Evolutionary conservation across 2,329 filamentous ascomycete genomes (phyloP).

Genomic region (Colletotrichum sp.): DNA sequence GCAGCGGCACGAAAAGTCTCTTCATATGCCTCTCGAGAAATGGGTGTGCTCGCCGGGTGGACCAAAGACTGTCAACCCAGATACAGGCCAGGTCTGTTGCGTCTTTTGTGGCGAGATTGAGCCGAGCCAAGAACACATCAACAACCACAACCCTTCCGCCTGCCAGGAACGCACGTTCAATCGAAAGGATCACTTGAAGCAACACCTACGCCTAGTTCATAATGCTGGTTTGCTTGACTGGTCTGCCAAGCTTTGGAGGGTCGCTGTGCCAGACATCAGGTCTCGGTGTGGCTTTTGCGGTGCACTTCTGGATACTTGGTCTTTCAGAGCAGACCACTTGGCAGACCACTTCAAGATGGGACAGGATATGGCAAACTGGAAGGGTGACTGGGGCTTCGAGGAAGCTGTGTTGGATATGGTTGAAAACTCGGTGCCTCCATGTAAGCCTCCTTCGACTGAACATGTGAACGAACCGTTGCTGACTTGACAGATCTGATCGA

Average conservation of each 20-base stretch:
- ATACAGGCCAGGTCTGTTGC: slow-evolving; percentile 27
- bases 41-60: slow-evolving; percentile 43
- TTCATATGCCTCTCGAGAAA: slow-evolving; percentile 48
- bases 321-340: slow-evolving; percentile 37
- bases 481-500: not conserved
- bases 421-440: slow-evolving; percentile 42
- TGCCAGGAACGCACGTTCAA: slow-evolving; percentile 54
- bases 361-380: slow-evolving; percentile 42
- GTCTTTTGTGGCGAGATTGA: slow-evolving; percentile 40
- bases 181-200: slow-evolving; percentile 49
- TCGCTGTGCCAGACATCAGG: slow-evolving; percentile 1
- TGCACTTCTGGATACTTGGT: slow-evolving; percentile 36
- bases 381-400: slow-evolving; percentile 44
- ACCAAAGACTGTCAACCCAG: slow-evolving; percentile 37
- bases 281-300: slow-evolving; percentile 43
- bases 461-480: not conserved
- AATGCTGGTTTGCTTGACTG: not conserved
- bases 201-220: slow-evolving; percentile 35
- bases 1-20: slow-evolving; percentile 55
- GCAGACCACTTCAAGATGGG: slow-evolving; percentile 43
- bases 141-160: slow-evolving; percentile 41
- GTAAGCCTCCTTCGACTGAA: not conserved
- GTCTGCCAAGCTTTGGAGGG: not conserved
- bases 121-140: slow-evolving; percentile 37
- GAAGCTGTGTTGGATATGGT: slow-evolving; percentile 35